phyloP scores from a whole-genome alignment of 2,329 filamentous ascomycete genomes.

The Fusarium annulatum region DNA sequence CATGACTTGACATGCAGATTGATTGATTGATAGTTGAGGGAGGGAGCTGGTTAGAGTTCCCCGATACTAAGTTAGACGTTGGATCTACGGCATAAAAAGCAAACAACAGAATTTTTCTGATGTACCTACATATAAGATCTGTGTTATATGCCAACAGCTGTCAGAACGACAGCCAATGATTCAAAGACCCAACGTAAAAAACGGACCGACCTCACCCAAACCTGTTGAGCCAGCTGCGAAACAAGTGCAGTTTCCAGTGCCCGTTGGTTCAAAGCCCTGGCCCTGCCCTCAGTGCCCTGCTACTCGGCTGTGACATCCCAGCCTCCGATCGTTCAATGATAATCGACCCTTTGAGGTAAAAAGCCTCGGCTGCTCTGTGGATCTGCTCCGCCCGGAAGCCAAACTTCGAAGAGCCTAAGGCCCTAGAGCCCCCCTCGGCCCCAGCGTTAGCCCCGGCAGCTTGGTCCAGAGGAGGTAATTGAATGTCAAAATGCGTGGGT shows the following conservation, averaged over 20 bases:
- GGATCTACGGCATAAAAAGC: background rate
- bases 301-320: constrained; percentile 11
- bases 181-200: constrained; percentile 4
- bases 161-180: constrained; percentile 19
- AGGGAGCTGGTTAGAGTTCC: background rate
- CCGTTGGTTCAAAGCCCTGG: constrained; percentile 7
- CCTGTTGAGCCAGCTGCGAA: background rate
- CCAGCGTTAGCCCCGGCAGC: constrained; percentile 20
- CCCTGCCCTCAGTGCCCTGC: background rate
- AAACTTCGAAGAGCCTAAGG: constrained; percentile 22
- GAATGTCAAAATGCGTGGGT: constrained; percentile 30
- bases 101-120: background rate
- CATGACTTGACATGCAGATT: background rate
- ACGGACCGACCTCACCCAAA: background rate
- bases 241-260: constrained; percentile 10
- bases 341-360: constrained; percentile 15
- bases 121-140: constrained; percentile 2
- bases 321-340: constrained; percentile 27
- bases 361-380: constrained; percentile 13
- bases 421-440: constrained; percentile 17
- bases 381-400: constrained; percentile 19
- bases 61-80: background rate
- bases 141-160: constrained; percentile 11
- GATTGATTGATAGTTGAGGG: background rate
- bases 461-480: constrained; percentile 32